Evolutionary conservation across 495 filamentous ascomycete genomes (phyloP), one percentile per base, ranked within the genome.

Genomic region (Xanthoparmelia taractica): DNA sequence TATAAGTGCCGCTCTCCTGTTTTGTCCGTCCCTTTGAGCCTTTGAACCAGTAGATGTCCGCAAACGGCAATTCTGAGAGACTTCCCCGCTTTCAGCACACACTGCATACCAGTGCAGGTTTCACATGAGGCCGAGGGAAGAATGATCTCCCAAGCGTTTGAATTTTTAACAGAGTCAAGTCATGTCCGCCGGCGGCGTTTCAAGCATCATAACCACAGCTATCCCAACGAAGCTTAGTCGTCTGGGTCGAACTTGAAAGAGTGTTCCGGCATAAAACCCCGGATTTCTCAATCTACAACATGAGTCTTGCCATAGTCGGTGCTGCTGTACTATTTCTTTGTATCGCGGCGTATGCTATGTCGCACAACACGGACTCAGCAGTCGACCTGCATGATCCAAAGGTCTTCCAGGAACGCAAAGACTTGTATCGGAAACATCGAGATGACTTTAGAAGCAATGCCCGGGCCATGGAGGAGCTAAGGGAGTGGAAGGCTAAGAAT

Each of bases 381-480:
- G 25, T 27, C 8, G 37, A 57, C 25, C 29, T 54, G 15, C 29
- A 54, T 33, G 50, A 54, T 34, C 50, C 50, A 4, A 34, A 54
- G 29, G 52, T 33, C n/a, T 59, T 63, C 15, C 29, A 66, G 8
- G 41, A 66, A 25, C 65, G 50, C 2, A 67, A 63, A 57, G 33
- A 62, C 2, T 29, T 63, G 23, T 69, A 69, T 47, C 65, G 65
- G 11, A n/a, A 27, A 17, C 54, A 55, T n/a, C 68, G 68, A 47
- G 65, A 70, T 47, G 36, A 18, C 8, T 70, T 68, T 34, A 59
- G 58, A 25, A 56, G 25, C 41, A 52, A 70, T 58, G 25, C 31
- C 33, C 27, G 33, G 31, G 55, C 63, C 13, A 38, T 50, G 29
- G 31, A 43, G n/a, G 68, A 70, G 60, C 60, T 70, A 2, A 25